Base-by-base conservation (phyloP, 2,329 filamentous ascomycete genomes). In the Verticillium albo-atrum region DNA sequence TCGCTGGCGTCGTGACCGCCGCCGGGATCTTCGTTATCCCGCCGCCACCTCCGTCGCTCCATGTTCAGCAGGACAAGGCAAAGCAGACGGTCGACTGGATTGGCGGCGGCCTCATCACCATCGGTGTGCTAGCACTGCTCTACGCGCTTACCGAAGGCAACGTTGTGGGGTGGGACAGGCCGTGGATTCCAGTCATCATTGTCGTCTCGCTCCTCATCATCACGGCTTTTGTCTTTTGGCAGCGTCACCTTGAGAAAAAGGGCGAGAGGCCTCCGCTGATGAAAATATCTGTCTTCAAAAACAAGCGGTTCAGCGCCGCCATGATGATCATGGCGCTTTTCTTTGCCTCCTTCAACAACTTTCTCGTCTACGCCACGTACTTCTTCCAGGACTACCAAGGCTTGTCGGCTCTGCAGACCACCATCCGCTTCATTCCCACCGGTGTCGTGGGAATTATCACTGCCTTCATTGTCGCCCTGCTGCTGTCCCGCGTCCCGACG, bases 101-200 rank as follows among this genome's bases (percentile, higher is more conserved):
- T 10, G 88, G 88, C 4, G 87, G 84, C 0, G 75, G 79, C 0
- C 75, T 89, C 47, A 80, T 90, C 63, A 90, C 88, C 0, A 68
- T 78, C 1, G 85, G 84, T 0, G 77, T 89, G 3, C 72, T 90
- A 9, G 79, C 84, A 0, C 77, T 91, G 10, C 77, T 90, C 35
- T 88, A 90, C 61, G 84, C 86, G 0, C 75, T 91, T 28, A 89
- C 88, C 0, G 83, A 90, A 67, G 88, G 88, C 23, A 89, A 89
- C 63, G 83, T 88, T 0, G 83, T 87, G 2, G 88, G 88, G 5
- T 91, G 88, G 88, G 70, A 72, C 7, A 84, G 81, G 0, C 79
- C 86, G 0, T 90, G 85, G 82, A 78, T 90, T 5, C 79, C 83
- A 0, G 75, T 78, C 2, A 72, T 89, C 17, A 83, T 89, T 35